phyloP scores from a whole-genome alignment of 345 rosid species.

The Salix dunnii region DNA sequence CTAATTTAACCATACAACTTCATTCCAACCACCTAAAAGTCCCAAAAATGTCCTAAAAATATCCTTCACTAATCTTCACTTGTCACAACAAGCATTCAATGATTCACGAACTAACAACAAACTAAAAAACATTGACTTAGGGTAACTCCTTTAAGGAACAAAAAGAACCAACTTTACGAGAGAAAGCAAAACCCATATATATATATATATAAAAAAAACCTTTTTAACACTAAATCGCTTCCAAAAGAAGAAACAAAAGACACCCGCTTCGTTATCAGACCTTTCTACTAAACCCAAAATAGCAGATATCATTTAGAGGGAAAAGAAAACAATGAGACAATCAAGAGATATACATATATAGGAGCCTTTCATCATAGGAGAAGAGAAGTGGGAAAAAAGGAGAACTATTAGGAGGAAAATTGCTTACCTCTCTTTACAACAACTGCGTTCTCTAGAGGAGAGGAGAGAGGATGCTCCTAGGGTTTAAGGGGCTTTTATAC shows the following conservation, averaged over 20 bases:
- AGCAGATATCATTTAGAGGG: neutral
- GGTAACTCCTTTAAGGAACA: neutral
- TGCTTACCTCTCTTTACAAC: neutral
- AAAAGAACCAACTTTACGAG: neutral
- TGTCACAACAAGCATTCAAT: neutral
- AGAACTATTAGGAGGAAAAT: neutral
- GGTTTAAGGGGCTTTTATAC: constrained; percentile 1
- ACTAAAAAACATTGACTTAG: neutral
- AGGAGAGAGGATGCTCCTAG: neutral
- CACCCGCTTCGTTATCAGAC: neutral
- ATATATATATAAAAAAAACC: neutral
- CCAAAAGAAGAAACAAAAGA: neutral
- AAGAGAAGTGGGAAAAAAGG: neutral
- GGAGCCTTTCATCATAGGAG: neutral
- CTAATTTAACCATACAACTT: neutral
- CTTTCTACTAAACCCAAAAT: neutral
- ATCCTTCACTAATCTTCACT: neutral
- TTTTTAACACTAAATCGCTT: neutral
- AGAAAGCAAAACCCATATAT: neutral
- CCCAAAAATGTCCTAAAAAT: neutral
- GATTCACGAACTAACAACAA: neutral
- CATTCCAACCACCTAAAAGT: neutral
- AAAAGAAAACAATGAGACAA: neutral
- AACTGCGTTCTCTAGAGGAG: neutral
- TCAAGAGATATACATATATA: neutral